A percentile compares a stretch with the other conserved stretches of the same genome.
Conservation (phyloP, 352 stramenopile genomes). For the Phytophthora hibernalis region DNA sequence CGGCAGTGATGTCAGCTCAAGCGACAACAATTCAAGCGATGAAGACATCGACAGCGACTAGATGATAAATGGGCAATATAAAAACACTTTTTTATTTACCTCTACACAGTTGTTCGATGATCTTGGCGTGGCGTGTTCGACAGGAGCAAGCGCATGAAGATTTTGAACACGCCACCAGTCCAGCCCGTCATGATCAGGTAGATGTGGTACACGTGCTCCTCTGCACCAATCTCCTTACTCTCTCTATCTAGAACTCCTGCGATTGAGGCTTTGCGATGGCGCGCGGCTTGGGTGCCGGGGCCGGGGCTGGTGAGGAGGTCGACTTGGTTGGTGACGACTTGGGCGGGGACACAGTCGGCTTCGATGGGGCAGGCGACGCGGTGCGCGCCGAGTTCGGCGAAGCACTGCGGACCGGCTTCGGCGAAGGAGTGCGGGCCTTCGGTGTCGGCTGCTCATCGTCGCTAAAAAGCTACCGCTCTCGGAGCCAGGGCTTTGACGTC, state of each 20-base stretch:
- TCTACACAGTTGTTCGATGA: too few relatives aligned
- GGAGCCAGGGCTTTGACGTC: conserved; percentile 55
- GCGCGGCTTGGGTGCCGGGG: conserved; percentile 35
- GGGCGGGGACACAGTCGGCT: conserved; percentile 22
- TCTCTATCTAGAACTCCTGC: conserved; percentile 57
- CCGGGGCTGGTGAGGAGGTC: conserved; percentile 28
- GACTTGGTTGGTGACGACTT: conserved; percentile 25
- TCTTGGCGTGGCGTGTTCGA: too few relatives aligned
- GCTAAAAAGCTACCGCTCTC: conserved; percentile 65
- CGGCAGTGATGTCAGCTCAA: too few relatives aligned
- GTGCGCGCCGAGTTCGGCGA: conserved; percentile 33
- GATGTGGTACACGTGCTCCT: too few relatives aligned
- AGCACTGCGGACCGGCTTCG: conserved; percentile 34
- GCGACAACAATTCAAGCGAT: too few relatives aligned
- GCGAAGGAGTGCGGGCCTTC: conserved; percentile 43
- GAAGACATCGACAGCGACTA: too few relatives aligned
- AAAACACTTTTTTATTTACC: too few relatives aligned
- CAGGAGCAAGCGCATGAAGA: too few relatives aligned
- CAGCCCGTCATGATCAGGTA: too few relatives aligned
- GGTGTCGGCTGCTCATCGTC: conserved; percentile 47
- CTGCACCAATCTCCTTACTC: conserved; percentile 33
- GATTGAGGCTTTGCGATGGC: conserved; percentile 36
- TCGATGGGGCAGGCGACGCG: conserved; percentile 32
- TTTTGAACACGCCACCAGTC: too few relatives aligned
- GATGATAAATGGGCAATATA: too few relatives aligned